Evolutionary conservation across 2,329 filamentous ascomycete species (phyloP).

Genomic region (Penicillium sclerotigenum): DNA sequence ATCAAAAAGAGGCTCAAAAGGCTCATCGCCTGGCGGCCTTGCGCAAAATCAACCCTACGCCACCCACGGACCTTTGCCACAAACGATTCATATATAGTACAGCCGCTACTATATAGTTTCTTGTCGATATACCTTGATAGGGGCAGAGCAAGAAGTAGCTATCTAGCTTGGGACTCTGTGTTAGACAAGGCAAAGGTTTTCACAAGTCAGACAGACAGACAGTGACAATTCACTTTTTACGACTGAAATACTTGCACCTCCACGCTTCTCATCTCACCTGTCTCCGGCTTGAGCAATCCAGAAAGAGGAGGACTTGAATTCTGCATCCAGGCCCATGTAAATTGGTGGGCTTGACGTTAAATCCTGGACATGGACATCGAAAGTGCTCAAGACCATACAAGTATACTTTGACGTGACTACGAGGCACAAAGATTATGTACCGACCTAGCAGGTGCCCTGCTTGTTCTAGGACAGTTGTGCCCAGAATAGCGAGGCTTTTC

Average conservation of each 20-base stretch:
- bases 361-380: slow-evolving; percentile 10
- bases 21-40: not conserved
- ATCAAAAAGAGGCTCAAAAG: not conserved
- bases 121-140: slow-evolving; percentile 69
- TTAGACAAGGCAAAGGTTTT: slow-evolving; percentile 60
- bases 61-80: slow-evolving; percentile 34
- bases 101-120: slow-evolving; percentile 59
- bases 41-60: slow-evolving; percentile 19
- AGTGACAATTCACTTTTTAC: slow-evolving; percentile 40
- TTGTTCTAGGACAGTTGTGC: not conserved
- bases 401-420: not conserved
- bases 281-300: slow-evolving; percentile 12
- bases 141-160: slow-evolving; percentile 56
- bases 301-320: slow-evolving; percentile 4
- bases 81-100: slow-evolving; percentile 45
- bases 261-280: slow-evolving; percentile 25
- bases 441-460: not conserved
- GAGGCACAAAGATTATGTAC: not conserved
- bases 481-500: not conserved
- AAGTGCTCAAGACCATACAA: not conserved
- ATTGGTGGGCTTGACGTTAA: slow-evolving; percentile 12
- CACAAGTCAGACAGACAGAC: slow-evolving; percentile 33
- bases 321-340: slow-evolving; percentile 21
- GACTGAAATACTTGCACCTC: slow-evolving; percentile 32
- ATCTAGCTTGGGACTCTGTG: slow-evolving; percentile 69